These are phyloP conservation scores for Phaeolepiota aurea DNA, from an alignment of 768 basidiomycete species.

Conservation along the genomic window DNA sequence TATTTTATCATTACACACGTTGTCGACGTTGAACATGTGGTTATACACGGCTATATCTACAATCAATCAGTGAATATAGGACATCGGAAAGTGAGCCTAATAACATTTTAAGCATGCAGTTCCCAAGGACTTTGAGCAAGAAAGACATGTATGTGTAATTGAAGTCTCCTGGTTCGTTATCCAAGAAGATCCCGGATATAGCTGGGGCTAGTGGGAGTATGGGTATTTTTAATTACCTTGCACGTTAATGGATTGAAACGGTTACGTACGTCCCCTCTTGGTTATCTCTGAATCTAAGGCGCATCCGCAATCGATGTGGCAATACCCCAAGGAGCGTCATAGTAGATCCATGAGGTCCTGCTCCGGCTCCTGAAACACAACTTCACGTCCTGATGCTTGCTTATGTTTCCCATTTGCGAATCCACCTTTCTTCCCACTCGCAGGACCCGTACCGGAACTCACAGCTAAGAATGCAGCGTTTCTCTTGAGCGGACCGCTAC, in stretches of 20 bases:
- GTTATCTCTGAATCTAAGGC: too few species aligned
- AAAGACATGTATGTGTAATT: not conserved
- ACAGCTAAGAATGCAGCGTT: slow-evolving; percentile 7
- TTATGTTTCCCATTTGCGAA: slow-evolving; percentile 2
- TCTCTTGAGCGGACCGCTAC: slow-evolving; percentile 15
- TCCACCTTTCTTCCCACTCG: slow-evolving; percentile 2
- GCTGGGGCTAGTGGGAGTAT: too few species aligned
- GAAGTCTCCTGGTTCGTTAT: not conserved
- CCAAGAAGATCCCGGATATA: too few species aligned
- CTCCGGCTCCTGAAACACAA: slow-evolving; percentile 33
- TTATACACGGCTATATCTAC: not conserved
- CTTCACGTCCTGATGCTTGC: slow-evolving; percentile 9
- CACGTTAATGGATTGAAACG: too few species aligned
- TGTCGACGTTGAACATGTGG: not conserved
- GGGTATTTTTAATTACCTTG: too few species aligned
- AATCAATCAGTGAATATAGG: not conserved
- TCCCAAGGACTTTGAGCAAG: not conserved
- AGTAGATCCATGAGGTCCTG: slow-evolving; percentile 31
- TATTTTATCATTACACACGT: too few species aligned
- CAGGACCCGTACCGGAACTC: slow-evolving; percentile 1
- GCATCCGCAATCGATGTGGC: too few species aligned
- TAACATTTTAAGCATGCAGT: not conserved
- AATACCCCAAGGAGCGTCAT: too few species aligned
- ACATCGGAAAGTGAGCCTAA: not conserved
- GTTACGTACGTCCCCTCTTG: too few species aligned